Conservation (phyloP, 2,329 filamentous ascomycete species). For the Helminthosporium solani region DNA sequence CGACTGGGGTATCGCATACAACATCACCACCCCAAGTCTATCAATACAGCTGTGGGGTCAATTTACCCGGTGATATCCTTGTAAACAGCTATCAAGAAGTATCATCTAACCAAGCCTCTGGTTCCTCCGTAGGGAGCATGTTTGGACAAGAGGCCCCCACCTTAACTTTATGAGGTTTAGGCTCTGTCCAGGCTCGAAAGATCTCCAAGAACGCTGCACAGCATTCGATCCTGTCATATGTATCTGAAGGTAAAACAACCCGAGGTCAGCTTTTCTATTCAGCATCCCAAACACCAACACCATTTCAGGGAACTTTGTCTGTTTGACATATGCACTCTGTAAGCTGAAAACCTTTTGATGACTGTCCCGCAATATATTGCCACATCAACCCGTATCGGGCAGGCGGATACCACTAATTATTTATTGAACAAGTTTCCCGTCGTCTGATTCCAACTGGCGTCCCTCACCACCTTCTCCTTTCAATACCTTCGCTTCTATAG, state of each 20-base stretch:
- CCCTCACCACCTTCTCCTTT: slow-evolving; percentile 14
- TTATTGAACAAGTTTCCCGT: slow-evolving; percentile 14
- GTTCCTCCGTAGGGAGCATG: slow-evolving; percentile 15
- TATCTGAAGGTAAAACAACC: slow-evolving; percentile 13
- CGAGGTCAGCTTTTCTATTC: slow-evolving; percentile 9
- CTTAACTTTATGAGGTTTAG: neutral
- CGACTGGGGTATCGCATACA: slow-evolving; percentile 4
- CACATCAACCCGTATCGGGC: slow-evolving; percentile 2
- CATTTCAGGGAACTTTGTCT: slow-evolving; percentile 12
- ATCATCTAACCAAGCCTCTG: slow-evolving; percentile 20
- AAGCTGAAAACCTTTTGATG: neutral
- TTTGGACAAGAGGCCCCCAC: slow-evolving; percentile 14
- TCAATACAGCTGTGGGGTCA: slow-evolving; percentile 10
- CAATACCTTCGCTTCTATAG: slow-evolving; percentile 20
- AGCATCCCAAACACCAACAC: slow-evolving; percentile 16
- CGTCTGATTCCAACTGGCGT: slow-evolving; percentile 11
- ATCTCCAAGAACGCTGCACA: no score
- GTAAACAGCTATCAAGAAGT: slow-evolving; percentile 16
- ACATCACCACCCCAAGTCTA: slow-evolving; percentile 3
- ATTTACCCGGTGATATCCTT: slow-evolving; percentile 23
- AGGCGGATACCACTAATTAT: slow-evolving; percentile 10
- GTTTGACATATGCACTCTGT: slow-evolving; percentile 10
- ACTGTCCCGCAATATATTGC: slow-evolving; percentile 13
- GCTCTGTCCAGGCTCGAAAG: neutral
- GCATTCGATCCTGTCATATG: no score